Conservation (phyloP, 179 eudicot genomes). For the Beta lomatogona region DNA sequence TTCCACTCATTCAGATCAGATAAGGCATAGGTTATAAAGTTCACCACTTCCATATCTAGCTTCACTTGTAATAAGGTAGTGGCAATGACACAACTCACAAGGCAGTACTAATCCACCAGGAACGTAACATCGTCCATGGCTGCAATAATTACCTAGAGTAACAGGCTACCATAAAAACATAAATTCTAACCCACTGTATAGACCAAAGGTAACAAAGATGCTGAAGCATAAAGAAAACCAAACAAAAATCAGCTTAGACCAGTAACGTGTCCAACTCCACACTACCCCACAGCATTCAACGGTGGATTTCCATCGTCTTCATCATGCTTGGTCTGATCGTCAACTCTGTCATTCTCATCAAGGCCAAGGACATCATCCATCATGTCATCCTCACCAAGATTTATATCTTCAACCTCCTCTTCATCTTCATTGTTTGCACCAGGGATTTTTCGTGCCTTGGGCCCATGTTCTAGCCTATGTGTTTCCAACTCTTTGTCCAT, state of each 20-base stretch:
- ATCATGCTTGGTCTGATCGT: conserved; percentile 52
- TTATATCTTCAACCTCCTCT: conserved; percentile 95
- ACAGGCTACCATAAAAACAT: not conserved
- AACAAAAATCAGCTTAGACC: conserved; percentile 7
- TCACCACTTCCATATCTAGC: not conserved
- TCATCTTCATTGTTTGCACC: conserved; percentile 77
- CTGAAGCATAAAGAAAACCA: not conserved
- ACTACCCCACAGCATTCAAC: conserved; percentile 1
- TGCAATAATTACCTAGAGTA: conserved; percentile 3
- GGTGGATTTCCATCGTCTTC: conserved; percentile 34
- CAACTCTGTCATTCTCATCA: conserved; percentile 64
- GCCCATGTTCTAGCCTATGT: conserved; percentile 94
- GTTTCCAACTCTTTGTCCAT: conserved; percentile 97
- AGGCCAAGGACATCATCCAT: conserved; percentile 89
- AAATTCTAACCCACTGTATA: not conserved
- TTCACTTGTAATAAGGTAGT: not conserved
- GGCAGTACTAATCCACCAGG: not conserved
- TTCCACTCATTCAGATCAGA: not conserved
- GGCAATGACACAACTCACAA: not conserved
- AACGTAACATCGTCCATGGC: not conserved
- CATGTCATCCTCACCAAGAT: conserved; percentile 83
- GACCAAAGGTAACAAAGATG: not conserved
- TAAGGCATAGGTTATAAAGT: not conserved
- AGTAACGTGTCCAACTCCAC: not conserved
- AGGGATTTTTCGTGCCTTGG: conserved; percentile 80